Conservation (phyloP, 2,329 filamentous ascomycete species). For the Clonostachys byssicola region DNA sequence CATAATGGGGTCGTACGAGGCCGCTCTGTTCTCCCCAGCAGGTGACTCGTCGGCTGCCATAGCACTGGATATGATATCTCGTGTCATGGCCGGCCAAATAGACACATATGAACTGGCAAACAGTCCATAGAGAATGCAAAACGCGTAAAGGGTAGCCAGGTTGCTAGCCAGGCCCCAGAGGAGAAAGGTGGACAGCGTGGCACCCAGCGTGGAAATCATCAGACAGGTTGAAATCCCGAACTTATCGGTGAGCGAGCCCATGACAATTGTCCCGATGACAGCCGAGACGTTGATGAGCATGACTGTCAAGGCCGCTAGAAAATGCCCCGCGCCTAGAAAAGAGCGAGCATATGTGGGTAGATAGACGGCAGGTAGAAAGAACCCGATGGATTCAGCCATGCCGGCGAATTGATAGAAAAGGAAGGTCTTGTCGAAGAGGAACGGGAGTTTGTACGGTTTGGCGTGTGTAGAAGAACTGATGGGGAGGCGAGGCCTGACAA, state of each 20-base stretch:
- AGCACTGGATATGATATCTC: neutral
- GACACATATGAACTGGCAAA: neutral
- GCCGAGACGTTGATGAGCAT: neutral
- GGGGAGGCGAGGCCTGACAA: too few relatives aligned
- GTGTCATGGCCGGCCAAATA: neutral
- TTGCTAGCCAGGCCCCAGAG: neutral
- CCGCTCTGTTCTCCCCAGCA: neutral
- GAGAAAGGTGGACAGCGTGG: neutral
- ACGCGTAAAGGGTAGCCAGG: neutral
- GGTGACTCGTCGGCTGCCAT: neutral
- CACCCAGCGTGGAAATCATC: neutral
- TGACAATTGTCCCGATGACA: neutral
- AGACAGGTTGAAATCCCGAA: neutral
- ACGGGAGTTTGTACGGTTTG: too few relatives aligned
- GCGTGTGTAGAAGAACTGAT: too few relatives aligned
- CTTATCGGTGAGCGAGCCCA: neutral
- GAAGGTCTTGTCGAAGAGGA: conserved; percentile 15
- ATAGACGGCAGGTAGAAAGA: neutral
- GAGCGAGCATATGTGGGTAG: neutral
- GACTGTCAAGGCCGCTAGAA: neutral
- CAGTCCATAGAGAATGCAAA: neutral
- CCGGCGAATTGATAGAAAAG: neutral
- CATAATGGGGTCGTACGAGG: conserved; percentile 39
- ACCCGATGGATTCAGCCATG: neutral
- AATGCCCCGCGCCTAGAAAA: neutral